These are phyloP conservation scores for Polygonum maritimum DNA, from an alignment of 148 eudicot species.

Conservation along the genomic window DNA sequence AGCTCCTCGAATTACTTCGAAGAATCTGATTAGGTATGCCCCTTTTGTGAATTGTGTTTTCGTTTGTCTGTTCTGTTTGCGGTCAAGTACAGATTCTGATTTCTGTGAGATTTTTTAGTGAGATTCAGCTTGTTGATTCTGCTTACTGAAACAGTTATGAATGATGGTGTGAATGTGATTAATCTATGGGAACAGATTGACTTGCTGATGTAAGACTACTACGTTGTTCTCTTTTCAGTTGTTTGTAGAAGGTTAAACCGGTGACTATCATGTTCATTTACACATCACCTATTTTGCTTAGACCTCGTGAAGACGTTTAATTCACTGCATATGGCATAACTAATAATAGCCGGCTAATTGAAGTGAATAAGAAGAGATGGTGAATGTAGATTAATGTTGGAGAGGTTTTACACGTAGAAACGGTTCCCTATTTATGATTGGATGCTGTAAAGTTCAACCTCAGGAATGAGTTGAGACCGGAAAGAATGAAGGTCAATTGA, in stretches of 20 bases:
- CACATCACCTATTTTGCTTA: not conserved
- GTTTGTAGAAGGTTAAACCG: not conserved
- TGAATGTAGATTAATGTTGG: conserved; percentile 1
- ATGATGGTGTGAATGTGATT: not conserved
- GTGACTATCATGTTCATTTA: not conserved
- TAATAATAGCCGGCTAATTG: too few species aligned
- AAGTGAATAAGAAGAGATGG: not conserved
- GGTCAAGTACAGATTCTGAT: not conserved
- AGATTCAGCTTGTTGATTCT: not conserved
- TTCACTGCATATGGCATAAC: not conserved
- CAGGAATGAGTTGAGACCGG: not conserved
- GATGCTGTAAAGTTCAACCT: not conserved
- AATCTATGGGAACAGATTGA: not conserved
- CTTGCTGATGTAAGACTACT: not conserved
- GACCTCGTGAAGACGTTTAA: not conserved
- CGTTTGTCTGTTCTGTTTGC: not conserved
- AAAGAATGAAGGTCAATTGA: not conserved
- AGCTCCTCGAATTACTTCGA: conserved; percentile 97
- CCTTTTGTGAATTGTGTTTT: not conserved
- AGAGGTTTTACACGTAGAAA: too few species aligned
- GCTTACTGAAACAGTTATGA: too few species aligned
- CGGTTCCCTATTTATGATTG: not conserved
- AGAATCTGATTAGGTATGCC: conserved; percentile 82
- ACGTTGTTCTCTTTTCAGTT: not conserved
- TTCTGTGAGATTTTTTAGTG: not conserved